A percentile compares a stretch with the other conserved stretches of the same genome.
These are phyloP conservation scores for Apiospora hydei DNA, from an alignment of 2,329 filamentous ascomycete species.

Conservation along the genomic window DNA sequence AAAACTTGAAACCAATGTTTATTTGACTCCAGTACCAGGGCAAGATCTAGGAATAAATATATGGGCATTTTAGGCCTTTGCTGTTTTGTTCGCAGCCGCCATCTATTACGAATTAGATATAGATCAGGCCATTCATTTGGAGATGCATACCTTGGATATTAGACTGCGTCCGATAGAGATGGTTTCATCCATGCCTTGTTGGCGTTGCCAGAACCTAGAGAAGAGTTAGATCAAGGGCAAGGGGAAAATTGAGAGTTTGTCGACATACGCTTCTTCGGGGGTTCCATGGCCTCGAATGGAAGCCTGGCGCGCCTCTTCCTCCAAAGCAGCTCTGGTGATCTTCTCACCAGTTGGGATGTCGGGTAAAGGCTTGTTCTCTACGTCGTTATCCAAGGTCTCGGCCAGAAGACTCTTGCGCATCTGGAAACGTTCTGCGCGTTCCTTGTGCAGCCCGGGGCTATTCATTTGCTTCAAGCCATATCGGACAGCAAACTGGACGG, in stretches of 20 bases:
- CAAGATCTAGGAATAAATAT: background rate
- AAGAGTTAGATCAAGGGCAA: background rate
- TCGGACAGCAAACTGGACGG: conserved; percentile 75
- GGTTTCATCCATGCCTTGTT: conserved; percentile 63
- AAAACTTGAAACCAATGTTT: background rate
- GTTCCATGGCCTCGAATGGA: conserved; percentile 57
- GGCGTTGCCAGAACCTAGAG: conserved; percentile 67
- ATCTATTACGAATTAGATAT: conserved; percentile 13
- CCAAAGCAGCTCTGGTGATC: conserved; percentile 70
- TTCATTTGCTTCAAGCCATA: conserved; percentile 81
- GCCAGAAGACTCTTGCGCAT: conserved; percentile 82
- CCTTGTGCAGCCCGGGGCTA: conserved; percentile 84
- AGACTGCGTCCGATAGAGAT: conserved; percentile 62
- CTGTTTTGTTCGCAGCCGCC: conserved; percentile 18
- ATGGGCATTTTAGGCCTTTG: conserved; percentile 2
- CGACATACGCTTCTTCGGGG: conserved; percentile 58
- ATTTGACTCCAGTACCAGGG: no score
- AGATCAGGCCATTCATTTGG: background rate
- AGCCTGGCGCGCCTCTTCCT: conserved; percentile 66
- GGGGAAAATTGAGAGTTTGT: background rate
- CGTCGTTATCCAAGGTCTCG: conserved; percentile 69
- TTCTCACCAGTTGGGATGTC: conserved; percentile 61
- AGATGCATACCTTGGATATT: conserved; percentile 55
- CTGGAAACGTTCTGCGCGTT: conserved; percentile 80
- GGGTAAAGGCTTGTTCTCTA: conserved; percentile 57